These are phyloP conservation scores for Marvania coccoides DNA, from an alignment of 139 green algal genomes.

Conservation along the genomic window DNA sequence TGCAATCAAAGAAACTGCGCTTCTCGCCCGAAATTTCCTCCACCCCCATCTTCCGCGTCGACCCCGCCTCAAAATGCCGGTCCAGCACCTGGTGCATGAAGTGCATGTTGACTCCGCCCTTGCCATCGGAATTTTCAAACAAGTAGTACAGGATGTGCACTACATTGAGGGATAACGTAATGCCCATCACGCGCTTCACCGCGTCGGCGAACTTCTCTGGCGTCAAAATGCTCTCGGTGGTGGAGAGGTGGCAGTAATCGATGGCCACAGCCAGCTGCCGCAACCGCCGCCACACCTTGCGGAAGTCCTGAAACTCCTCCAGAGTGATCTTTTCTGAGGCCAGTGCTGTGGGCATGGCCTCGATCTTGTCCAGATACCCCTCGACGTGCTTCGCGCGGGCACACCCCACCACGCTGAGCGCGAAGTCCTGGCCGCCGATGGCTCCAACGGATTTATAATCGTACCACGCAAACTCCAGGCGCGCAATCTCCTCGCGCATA, in stretches of 20 bases:
- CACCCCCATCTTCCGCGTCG: background rate
- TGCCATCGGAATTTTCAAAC: background rate
- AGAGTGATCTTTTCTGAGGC: constrained; percentile 1
- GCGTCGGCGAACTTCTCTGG: constrained; percentile 1
- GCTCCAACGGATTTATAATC: constrained; percentile 22
- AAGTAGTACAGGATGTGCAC: constrained; percentile 15
- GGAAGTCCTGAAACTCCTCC: constrained; percentile 10
- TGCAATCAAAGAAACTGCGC: background rate
- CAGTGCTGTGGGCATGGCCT: constrained; percentile 19
- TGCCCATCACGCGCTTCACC: constrained; percentile 10
- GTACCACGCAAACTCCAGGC: constrained; percentile 74
- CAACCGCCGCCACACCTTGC: background rate
- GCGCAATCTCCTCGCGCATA: constrained; percentile 48
- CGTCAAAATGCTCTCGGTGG: background rate
- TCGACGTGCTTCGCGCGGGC: constrained; percentile 20
- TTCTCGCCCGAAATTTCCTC: background rate
- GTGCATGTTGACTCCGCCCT: background rate
- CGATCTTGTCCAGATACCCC: constrained; percentile 22
- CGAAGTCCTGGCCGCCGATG: constrained; percentile 34
- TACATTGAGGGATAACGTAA: background rate
- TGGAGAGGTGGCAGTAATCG: constrained; percentile 8
- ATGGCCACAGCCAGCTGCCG: constrained; percentile 4
- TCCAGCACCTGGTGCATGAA: constrained; percentile 13
- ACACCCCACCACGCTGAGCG: constrained; percentile 18
- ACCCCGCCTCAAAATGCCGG: background rate